Evolutionary conservation across 768 basidiomycete genomes (phyloP).

Genomic region (Cystoderma amianthinum): DNA sequence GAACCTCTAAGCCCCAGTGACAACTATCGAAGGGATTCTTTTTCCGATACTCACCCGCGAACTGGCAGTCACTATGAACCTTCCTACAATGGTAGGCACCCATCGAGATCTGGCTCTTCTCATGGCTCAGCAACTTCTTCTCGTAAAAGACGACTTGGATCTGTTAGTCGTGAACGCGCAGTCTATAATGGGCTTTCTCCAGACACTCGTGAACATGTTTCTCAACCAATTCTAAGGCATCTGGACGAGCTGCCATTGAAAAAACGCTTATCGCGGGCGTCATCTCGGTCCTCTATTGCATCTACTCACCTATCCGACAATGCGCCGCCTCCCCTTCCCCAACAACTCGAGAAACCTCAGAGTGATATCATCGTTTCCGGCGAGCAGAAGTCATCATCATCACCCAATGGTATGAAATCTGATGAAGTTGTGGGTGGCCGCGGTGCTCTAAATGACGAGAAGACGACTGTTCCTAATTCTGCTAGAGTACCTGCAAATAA

Average conservation of each 20-base stretch:
- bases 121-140: constrained; percentile 18
- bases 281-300: constrained; percentile 52
- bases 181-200: constrained; percentile 3
- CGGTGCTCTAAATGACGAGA: neutral
- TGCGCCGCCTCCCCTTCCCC: too few relatives aligned
- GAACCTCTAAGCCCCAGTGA: constrained; percentile 12
- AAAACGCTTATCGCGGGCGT: constrained; percentile 30
- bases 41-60: constrained; percentile 12
- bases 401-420: too few relatives aligned
- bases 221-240: neutral
- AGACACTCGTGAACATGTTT: neutral
- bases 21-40: constrained; percentile 17
- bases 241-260: neutral
- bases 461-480: too few relatives aligned
- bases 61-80: constrained; percentile 18
- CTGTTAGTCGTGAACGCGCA: constrained; percentile 9
- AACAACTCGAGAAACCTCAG: too few relatives aligned
- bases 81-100: constrained; percentile 12
- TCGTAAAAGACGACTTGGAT: constrained; percentile 7
- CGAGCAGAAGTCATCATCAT: too few relatives aligned
- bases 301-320: constrained; percentile 40
- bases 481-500: too few relatives aligned
- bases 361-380: too few relatives aligned
- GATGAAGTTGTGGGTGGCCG: neutral
- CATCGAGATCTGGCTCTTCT: constrained; percentile 20